phyloP scores from a whole-genome alignment of 805 yeast genomes.

The Suhomyces sp. region DNA sequence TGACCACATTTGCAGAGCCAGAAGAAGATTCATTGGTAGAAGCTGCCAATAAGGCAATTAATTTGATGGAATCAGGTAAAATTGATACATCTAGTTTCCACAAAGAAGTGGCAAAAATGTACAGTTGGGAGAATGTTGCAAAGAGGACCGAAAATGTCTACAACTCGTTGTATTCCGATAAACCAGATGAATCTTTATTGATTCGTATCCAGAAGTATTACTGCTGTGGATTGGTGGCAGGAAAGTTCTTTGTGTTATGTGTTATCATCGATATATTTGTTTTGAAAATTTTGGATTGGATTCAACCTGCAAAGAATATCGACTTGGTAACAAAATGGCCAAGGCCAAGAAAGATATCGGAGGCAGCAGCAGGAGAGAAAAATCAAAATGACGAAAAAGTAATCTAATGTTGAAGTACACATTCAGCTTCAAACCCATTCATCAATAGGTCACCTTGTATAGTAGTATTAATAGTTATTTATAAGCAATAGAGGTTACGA shows the following conservation, averaged over 20 bases:
- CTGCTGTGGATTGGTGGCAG: conserved; percentile 80
- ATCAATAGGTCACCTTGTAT: too few species aligned
- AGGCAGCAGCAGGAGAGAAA: conserved; percentile 15
- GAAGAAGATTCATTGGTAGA: conserved; percentile 79
- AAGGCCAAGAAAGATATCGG: too few species aligned
- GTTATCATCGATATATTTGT: conserved; percentile 77
- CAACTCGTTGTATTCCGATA: conserved; percentile 42
- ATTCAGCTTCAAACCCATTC: too few species aligned
- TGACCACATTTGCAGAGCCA: conserved; percentile 90
- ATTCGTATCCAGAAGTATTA: conserved; percentile 64
- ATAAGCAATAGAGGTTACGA: too few species aligned
- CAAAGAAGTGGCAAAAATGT: conserved; percentile 73
- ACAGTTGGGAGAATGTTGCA: conserved; percentile 91
- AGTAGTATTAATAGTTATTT: too few species aligned
- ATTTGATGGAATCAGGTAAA: conserved; percentile 50
- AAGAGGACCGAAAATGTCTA: conserved; percentile 82
- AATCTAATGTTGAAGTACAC: background rate
- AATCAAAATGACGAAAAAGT: background rate
- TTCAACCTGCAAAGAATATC: conserved; percentile 66
- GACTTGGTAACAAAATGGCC: conserved; percentile 86
- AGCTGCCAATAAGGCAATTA: conserved; percentile 71
- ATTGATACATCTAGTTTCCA: conserved; percentile 80
- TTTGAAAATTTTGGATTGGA: conserved; percentile 60
- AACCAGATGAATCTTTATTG: conserved; percentile 52
- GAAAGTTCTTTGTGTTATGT: conserved; percentile 76